Evolutionary conservation across 192 early-diverging fungal species (phyloP), one percentile per base, ranked within the genome.

Genomic region (Borealophlyctis nickersoniae): DNA sequence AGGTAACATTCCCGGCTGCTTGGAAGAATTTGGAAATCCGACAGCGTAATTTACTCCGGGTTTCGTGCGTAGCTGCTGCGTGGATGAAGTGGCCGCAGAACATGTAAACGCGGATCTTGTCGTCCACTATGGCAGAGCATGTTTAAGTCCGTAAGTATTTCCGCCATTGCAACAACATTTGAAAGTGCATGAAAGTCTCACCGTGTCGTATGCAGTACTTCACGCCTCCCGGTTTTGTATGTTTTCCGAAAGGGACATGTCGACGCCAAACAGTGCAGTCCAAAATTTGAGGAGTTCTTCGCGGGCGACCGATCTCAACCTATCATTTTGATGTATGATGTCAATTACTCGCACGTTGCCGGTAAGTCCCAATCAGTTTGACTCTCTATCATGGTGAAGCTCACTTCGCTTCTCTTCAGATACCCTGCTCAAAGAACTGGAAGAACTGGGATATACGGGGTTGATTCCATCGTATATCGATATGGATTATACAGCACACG

Each of bases 81-180:
- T 96, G 0, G 97, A 99, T 70, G 92, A 95, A 65, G 89, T 99
- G 1, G 95, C 97, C 24, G 94, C 94, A 4, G 82, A 93, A 72
- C 97, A 99, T 65, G 87, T 86, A 33, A 54, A 74, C 5, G 86
- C 93, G 14, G 91, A 98, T 49, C 66, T 91, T n/a, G 87, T 99
- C 30, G 84, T 99, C 30, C 97, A 99, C 73, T 99, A 91, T 80
- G 97, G 97, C 2, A 87, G 87, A 24, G 86, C 94, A 4, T 99
- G 97, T 65, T 73, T 97, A 36, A 89, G 87, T 63, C 82, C 88
- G 83, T 88, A 79, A 75, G 81, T 77, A 5, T 2, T 36, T 14
- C 22, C 23, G 16, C 23, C n/a, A 16, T 24, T 31, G 26, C 48
- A 52, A 23, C 11, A 29, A 24, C 22, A 26, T 2, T 16, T 35